Evolutionary conservation across 192 early-diverging fungal genomes (phyloP).

Genomic region (Diversispora epigaea): DNA sequence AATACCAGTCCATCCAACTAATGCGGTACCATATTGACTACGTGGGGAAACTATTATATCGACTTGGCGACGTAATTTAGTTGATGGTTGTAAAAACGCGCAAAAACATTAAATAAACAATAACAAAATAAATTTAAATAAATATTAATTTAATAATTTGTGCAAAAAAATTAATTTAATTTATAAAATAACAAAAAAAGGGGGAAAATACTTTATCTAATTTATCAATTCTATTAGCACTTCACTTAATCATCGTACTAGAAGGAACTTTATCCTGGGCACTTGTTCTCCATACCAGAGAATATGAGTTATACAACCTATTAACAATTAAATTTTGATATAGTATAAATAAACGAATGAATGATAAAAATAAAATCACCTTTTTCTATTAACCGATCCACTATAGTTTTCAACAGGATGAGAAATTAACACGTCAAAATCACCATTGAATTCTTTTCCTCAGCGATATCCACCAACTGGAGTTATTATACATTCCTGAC

Average conservation of each 20-base stretch:
- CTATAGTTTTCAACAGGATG: slow-evolving; percentile 33
- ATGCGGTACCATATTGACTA: slow-evolving; percentile 28
- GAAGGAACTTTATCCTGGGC: too few species aligned
- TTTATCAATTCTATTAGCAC: too few species aligned
- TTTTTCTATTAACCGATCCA: slow-evolving; percentile 8
- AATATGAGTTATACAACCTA: background rate
- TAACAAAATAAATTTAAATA: background rate
- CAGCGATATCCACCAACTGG: slow-evolving; percentile 40
- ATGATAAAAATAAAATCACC: slow-evolving; percentile 3
- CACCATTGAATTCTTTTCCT: slow-evolving; percentile 39
- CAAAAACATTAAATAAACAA: slow-evolving; percentile 31
- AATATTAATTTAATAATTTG: background rate
- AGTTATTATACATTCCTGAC: slow-evolving; percentile 17
- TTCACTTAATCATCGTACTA: too few species aligned
- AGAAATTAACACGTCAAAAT: slow-evolving; percentile 37
- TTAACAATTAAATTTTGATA: background rate
- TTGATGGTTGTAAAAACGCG: slow-evolving; percentile 38
- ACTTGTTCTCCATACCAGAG: too few species aligned
- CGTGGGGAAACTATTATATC: slow-evolving; percentile 36
- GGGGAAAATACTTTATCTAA: too few species aligned
- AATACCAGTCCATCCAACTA: slow-evolving; percentile 41
- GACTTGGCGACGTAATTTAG: slow-evolving; percentile 34
- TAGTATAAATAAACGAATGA: background rate
- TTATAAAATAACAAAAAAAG: background rate
- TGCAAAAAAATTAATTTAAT: background rate